Percentiles rank a stretch among this genome's conserved stretches.
Evolutionary conservation across 106 monocot species (phyloP).

Genomic region (Agapanthus africanus): DNA sequence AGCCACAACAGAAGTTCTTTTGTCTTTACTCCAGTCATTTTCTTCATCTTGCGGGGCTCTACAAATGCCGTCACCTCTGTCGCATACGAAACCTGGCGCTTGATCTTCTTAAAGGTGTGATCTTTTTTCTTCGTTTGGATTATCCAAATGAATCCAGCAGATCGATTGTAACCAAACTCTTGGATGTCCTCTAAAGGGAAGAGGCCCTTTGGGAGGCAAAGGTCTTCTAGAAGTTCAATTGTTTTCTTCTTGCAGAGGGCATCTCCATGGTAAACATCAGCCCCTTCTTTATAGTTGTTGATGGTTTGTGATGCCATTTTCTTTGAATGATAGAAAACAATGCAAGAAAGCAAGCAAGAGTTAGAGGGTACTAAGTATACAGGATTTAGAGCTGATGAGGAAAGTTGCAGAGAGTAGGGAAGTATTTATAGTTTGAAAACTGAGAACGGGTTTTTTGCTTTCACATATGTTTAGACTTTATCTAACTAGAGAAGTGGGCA

Average conservation of each 20-base stretch:
- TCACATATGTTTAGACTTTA: no score
- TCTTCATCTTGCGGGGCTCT: conserved; percentile 9
- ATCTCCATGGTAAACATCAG: conserved; percentile 10
- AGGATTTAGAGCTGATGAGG: no score
- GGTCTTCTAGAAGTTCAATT: conserved; percentile 11
- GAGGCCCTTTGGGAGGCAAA: conserved; percentile 14
- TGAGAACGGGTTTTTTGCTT: no score
- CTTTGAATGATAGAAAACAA: no score
- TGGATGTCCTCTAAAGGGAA: conserved; percentile 17
- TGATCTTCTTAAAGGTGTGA: conserved; percentile 16
- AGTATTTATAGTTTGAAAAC: no score
- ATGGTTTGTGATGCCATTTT: no score
- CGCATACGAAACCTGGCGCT: conserved; percentile 12
- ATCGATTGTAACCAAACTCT: conserved; percentile 17
- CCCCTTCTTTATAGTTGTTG: conserved; percentile 6
- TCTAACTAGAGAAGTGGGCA: no score
- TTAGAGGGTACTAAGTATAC: no score
- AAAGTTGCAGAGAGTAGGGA: no score
- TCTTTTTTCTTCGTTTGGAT: conserved; percentile 13
- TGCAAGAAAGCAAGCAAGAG: no score
- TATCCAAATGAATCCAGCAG: conserved; percentile 13
- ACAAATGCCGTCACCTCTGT: conserved; percentile 14
- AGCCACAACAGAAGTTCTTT: conserved; percentile 16
- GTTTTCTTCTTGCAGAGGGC: conserved; percentile 10
- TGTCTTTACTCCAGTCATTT: conserved; percentile 14